Base-by-base conservation (phyloP, 192 early-diverging fungal genomes). In the Rhizophagus prolifer region DNA sequence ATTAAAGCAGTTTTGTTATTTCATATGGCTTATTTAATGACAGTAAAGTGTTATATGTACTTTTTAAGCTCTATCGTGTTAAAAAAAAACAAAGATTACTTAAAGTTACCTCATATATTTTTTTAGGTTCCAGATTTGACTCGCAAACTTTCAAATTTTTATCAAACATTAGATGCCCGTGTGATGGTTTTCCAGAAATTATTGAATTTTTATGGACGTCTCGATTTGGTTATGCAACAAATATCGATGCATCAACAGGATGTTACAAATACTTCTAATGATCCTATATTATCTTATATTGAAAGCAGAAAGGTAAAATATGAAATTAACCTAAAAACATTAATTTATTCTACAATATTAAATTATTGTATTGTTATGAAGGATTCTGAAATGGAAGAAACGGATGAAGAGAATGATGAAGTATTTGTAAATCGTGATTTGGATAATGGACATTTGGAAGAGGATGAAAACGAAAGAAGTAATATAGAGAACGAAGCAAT, bases 11-110 rank as follows among this genome's bases (percentile, higher is more conserved):
- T 85, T 2, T 65, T 87, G 36, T 67, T 85, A 46, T 81, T 84
- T 34, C 87, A 88, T 59, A 86, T 82, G 28, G 81, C 87, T 38
- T 88, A 88, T 79, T 66, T 88, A 76, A 88, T 88, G 87, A 88
- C 87, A 2, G 86, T 81, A 78, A 71, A 60, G 14, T 16, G 36
- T 26, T 46, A 31, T 23, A 14, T 28, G 3, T 10, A 28, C 36
- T 38, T 28, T 63, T 64, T 28, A 28, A 26, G 26, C 26, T 26
- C n/a, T 63, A 26, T 3, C 23, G 3, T 64, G 3, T 13, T 71
- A 19, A 59, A 59, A 25, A 16, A 19, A 50, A 8, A 26, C 9
- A 31, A 34, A 38, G 7, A 38, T 38, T 64, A 9, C 23, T 28
- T 64, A 16, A 60, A 9, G 25, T n/a, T n/a, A 0, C 7, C 9